These are phyloP conservation scores for Medicago lupulina DNA, from an alignment of 306 rosid genomes.

Conservation along the genomic window DNA sequence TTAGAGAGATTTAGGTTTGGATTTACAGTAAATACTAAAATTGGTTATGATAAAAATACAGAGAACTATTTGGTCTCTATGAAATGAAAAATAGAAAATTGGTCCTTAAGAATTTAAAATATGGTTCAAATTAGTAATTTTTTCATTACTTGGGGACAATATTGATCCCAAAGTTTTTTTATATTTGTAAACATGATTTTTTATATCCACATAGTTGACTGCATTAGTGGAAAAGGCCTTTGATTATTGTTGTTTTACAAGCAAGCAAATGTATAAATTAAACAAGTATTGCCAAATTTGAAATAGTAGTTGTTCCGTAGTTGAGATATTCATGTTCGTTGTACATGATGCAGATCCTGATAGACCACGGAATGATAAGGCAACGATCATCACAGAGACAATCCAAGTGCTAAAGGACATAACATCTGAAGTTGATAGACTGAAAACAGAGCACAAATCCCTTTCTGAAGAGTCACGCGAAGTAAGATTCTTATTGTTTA, in stretches of 20 bases:
- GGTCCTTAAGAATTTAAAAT: too few relatives aligned
- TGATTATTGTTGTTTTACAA: conserved; percentile 4
- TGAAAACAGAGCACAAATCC: conserved; percentile 67
- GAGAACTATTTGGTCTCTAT: neutral
- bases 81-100: too few relatives aligned
- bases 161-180: too few relatives aligned
- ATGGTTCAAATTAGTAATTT: too few relatives aligned
- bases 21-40: too few relatives aligned
- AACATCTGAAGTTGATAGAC: conserved; percentile 64
- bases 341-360: conserved; percentile 67
- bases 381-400: conserved; percentile 81
- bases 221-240: neutral
- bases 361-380: conserved; percentile 95
- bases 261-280: neutral
- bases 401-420: conserved; percentile 78
- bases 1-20: too few relatives aligned
- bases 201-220: neutral
- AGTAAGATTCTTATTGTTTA: conserved; percentile 51
- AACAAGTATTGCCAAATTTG: conserved; percentile 6
- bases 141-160: too few relatives aligned
- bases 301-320: neutral
- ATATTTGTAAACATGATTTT: too few relatives aligned
- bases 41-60: too few relatives aligned
- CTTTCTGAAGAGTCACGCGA: conserved; percentile 85
- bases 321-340: conserved; percentile 35